Conservation (phyloP, 768 basidiomycete genomes). For the Atractiella rhizophila region DNA sequence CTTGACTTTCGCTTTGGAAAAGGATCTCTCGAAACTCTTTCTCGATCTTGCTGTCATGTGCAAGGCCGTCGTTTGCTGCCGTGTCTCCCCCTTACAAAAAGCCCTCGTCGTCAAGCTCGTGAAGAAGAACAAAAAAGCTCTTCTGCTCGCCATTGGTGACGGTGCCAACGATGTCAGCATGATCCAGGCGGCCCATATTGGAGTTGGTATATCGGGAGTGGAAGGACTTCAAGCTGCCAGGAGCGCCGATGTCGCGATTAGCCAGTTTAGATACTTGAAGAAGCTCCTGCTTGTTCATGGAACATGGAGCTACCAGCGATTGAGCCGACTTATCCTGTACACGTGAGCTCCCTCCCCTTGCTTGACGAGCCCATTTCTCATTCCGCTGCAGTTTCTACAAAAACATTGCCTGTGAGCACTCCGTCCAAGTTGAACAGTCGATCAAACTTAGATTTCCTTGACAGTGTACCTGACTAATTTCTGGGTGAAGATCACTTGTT, state of each 20-base stretch:
- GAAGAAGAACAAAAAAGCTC: slow-evolving; percentile 79
- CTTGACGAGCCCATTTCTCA: too few species aligned
- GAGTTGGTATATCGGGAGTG: slow-evolving; percentile 89
- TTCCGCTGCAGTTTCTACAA: slow-evolving; percentile 40
- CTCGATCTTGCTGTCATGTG: slow-evolving; percentile 91
- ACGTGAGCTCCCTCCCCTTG: slow-evolving; percentile 20
- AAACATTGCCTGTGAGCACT: too few species aligned
- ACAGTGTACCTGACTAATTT: too few species aligned
- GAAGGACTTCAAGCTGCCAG: slow-evolving; percentile 98
- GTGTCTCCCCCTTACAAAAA: slow-evolving; percentile 91
- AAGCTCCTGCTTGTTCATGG: slow-evolving; percentile 90
- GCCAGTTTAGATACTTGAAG: slow-evolving; percentile 77
- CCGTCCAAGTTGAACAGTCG: too few species aligned
- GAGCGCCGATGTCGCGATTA: slow-evolving; percentile 83
- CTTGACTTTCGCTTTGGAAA: slow-evolving; percentile 71
- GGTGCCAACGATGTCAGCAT: slow-evolving; percentile 97
- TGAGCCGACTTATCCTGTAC: slow-evolving; percentile 92
- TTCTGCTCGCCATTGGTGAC: slow-evolving; percentile 88
- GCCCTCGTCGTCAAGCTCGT: slow-evolving; percentile 96
- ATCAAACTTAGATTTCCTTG: too few species aligned
- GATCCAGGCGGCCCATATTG: slow-evolving; percentile 97
- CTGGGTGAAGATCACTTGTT: too few species aligned
- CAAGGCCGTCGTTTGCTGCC: slow-evolving; percentile 95
- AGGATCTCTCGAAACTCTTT: slow-evolving; percentile 66
- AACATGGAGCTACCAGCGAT: slow-evolving; percentile 86